These are phyloP conservation scores for Potentilla sterilis DNA, from an alignment of 306 rosid species.

Conservation along the genomic window DNA sequence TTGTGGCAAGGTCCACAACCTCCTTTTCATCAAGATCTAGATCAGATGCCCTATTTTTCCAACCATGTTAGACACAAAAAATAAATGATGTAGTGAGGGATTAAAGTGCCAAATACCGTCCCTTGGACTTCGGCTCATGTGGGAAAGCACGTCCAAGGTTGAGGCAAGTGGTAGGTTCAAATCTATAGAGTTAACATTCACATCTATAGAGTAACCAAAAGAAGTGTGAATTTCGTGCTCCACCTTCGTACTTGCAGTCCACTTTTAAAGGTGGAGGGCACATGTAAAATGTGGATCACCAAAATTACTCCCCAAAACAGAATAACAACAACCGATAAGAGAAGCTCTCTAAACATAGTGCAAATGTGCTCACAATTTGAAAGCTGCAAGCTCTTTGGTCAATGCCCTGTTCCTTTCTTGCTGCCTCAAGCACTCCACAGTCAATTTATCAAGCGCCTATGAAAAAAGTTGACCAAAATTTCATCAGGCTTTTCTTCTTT, in stretches of 20 bases:
- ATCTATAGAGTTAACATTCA: too few species aligned
- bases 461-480: constrained; percentile 15
- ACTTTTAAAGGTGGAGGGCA: background rate
- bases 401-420: constrained; percentile 72
- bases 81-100: background rate
- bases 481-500: background rate
- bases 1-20: constrained; percentile 63
- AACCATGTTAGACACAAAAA: constrained; percentile 23
- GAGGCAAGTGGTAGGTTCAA: background rate
- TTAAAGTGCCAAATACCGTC: background rate
- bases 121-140: background rate
- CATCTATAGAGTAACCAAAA: background rate
- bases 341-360: background rate
- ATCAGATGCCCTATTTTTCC: constrained; percentile 58
- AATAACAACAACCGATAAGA: background rate
- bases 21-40: constrained; percentile 68
- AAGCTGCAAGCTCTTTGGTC: constrained; percentile 83
- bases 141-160: background rate
- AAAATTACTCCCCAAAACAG: background rate
- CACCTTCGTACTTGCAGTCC: background rate
- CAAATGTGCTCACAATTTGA: constrained; percentile 66
- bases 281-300: background rate
- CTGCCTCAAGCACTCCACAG: constrained; percentile 48
- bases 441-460: constrained; percentile 72
- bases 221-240: background rate